A percentile compares a stretch with the other conserved stretches of the same genome.
Evolutionary conservation across 228 moss, liverwort and hornwort species (phyloP).

Genomic region (Sphagnum magellanicum): DNA sequence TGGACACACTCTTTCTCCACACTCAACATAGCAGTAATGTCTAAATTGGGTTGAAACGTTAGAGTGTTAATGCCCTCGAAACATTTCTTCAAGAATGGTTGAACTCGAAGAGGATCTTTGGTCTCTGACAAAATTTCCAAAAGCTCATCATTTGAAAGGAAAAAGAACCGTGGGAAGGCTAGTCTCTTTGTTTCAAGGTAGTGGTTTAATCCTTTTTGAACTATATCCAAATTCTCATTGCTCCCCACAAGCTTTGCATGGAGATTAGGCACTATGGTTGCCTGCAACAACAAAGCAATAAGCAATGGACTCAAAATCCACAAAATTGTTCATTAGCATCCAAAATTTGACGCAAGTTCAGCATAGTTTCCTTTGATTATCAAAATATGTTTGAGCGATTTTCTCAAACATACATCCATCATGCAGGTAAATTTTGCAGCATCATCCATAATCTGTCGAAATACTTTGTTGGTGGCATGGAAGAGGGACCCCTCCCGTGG

Average conservation of each 20-base stretch:
- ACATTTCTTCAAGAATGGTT: constrained; percentile 80
- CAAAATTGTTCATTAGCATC: too few species aligned
- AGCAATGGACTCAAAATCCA: neutral
- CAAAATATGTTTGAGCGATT: too few species aligned
- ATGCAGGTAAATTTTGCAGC: constrained; percentile 28
- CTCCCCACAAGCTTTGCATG: constrained; percentile 35
- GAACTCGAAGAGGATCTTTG: constrained; percentile 72
- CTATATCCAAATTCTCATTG: constrained; percentile 72
- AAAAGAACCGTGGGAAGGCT: constrained; percentile 82
- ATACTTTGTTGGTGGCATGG: constrained; percentile 60
- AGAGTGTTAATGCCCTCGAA: constrained; percentile 81
- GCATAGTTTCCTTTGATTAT: too few species aligned
- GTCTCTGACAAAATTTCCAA: constrained; percentile 81
- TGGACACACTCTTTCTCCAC: constrained; percentile 72
- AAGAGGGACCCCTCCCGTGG: constrained; percentile 68
- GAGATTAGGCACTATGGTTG: constrained; percentile 29
- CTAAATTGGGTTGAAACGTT: constrained; percentile 60
- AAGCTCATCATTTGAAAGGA: constrained; percentile 84
- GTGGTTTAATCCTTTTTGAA: constrained; percentile 81
- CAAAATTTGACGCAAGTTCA: too few species aligned
- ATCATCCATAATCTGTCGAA: constrained; percentile 48
- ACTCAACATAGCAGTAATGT: constrained; percentile 73
- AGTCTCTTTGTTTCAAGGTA: constrained; percentile 88
- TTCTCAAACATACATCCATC: constrained; percentile 38
- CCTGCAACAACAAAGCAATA: constrained; percentile 21